Percentiles rank a stretch among this genome's conserved stretches.
These are phyloP conservation scores for Lepraria neglecta DNA, from an alignment of 495 filamentous ascomycete species.

Conservation along the genomic window DNA sequence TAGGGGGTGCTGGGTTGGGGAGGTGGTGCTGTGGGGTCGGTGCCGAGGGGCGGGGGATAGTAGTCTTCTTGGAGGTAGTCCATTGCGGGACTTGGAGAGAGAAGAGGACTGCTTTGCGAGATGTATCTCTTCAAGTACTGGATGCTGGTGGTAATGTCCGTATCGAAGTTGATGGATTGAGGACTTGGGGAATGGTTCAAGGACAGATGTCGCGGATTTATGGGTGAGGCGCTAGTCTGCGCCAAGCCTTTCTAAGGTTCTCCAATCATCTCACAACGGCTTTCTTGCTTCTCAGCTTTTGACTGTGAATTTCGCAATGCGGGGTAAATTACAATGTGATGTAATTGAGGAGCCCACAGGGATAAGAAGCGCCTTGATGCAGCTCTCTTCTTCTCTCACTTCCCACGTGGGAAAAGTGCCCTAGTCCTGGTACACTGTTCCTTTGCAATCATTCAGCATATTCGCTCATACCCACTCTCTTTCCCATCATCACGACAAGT, in stretches of 20 bases:
- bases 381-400: not conserved
- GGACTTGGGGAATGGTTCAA: constrained; percentile 9
- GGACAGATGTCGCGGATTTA: constrained; percentile 12
- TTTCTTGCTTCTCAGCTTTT: not conserved
- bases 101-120: not conserved
- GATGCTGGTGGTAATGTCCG: constrained; percentile 18
- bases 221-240: not conserved
- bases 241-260: not conserved
- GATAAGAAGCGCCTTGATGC: too few species aligned
- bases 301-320: not conserved
- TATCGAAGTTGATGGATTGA: constrained; percentile 21
- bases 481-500: too few species aligned
- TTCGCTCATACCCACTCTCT: too few species aligned
- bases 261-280: not conserved
- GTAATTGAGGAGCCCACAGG: too few species aligned
- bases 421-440: too few species aligned
- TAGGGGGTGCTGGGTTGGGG: constrained; percentile 9
- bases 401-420: too few species aligned
- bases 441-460: too few species aligned
- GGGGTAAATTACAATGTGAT: too few species aligned
- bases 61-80: constrained; percentile 25
- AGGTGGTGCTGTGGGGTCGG: not conserved
- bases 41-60: constrained; percentile 20
- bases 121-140: constrained; percentile 1
- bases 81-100: constrained; percentile 10